Percentiles rank a stretch among this genome's conserved stretches.
Conservation (phyloP, 2,329 filamentous ascomycete species). For the Ophiostoma perfectum region DNA sequence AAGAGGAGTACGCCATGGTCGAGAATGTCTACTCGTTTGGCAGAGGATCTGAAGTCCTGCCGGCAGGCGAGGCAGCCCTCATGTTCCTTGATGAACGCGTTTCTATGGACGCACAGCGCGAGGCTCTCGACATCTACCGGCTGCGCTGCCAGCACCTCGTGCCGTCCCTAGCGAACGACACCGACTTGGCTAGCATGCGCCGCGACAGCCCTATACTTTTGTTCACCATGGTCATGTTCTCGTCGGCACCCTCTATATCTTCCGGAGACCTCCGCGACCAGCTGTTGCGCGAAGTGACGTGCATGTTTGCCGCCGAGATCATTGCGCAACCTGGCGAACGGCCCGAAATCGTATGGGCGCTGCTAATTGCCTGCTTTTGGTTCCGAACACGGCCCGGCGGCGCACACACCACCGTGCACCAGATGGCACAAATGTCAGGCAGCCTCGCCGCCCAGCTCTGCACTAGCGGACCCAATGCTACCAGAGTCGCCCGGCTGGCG, state of each 20-base stretch:
- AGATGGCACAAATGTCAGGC: slow-evolving; percentile 14
- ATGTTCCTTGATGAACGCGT: slow-evolving; percentile 16
- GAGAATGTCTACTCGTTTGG: slow-evolving; percentile 13
- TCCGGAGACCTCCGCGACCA: slow-evolving; percentile 1
- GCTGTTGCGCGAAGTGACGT: slow-evolving; percentile 10
- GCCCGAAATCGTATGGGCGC: slow-evolving; percentile 15
- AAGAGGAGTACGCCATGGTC: background rate
- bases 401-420: slow-evolving; percentile 14
- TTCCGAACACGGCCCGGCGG: slow-evolving; percentile 15
- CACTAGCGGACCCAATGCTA: background rate
- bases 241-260: background rate
- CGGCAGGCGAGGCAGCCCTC: slow-evolving; percentile 8
- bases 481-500: background rate
- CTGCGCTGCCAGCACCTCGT: slow-evolving; percentile 5
- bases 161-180: background rate
- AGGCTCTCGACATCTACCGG: slow-evolving; percentile 8
- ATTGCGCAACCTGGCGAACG: slow-evolving; percentile 11
- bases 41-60: background rate
- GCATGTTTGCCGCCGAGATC: slow-evolving; percentile 17
- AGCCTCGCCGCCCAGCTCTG: slow-evolving; percentile 12
- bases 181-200: slow-evolving; percentile 9
- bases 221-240: slow-evolving; percentile 14
- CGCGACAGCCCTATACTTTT: slow-evolving; percentile 7
- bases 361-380: slow-evolving; percentile 12
- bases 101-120: background rate